Conservation (phyloP, 2,329 filamentous ascomycete genomes). For the Scedosporium boydii region DNA sequence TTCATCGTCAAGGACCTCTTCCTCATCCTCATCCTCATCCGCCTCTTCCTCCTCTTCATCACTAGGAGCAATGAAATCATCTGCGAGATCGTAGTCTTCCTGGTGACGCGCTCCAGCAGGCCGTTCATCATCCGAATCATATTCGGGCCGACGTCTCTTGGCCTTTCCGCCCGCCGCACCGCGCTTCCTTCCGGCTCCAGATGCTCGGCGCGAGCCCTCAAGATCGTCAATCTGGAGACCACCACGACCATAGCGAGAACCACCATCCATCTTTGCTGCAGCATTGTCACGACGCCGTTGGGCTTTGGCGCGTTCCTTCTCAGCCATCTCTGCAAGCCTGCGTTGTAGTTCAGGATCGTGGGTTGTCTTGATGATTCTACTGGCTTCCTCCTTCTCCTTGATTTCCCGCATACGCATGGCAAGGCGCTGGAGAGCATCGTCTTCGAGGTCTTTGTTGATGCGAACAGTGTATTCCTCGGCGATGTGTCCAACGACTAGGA, state of each 20-base stretch:
- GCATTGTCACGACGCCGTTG: constrained; percentile 60
- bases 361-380: constrained; percentile 60
- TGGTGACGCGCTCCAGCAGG: constrained; percentile 50
- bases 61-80: constrained; percentile 68
- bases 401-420: constrained; percentile 58
- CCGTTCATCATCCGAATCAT: constrained; percentile 69
- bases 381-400: constrained; percentile 45
- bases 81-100: constrained; percentile 69
- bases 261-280: constrained; percentile 53
- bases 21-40: constrained; percentile 57
- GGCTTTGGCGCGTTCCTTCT: constrained; percentile 62
- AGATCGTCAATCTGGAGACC: constrained; percentile 61
- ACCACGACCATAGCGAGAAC: constrained; percentile 37
- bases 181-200: constrained; percentile 41
- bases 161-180: constrained; percentile 39
- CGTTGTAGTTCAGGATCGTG: constrained; percentile 69
- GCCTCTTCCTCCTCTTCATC: constrained; percentile 60
- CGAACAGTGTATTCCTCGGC: constrained; percentile 62
- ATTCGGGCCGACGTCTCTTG: constrained; percentile 51
- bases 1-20: constrained; percentile 45
- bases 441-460: constrained; percentile 57
- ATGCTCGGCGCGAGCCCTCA: constrained; percentile 48
- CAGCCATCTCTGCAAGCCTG: constrained; percentile 61
- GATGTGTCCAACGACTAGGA: constrained; percentile 67
- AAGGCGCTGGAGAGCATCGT: constrained; percentile 61